Base-by-base conservation (phyloP, 306 rosid genomes). In the Chamaecrista fasciculata region DNA sequence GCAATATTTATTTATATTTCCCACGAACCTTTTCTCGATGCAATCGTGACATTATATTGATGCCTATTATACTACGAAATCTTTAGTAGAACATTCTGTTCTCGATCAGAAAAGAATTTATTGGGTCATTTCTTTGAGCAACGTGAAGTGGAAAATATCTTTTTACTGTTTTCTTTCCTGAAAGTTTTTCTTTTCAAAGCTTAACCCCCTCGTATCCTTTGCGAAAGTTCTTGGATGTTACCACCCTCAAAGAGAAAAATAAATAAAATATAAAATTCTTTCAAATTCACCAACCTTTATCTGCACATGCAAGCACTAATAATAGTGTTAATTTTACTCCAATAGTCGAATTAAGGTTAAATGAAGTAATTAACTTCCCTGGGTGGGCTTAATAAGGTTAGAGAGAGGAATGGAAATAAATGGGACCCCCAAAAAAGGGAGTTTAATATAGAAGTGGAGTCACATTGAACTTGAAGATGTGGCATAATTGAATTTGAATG, bases 191-290 rank as follows among this genome's bases (percentile, higher is more conserved):
- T 37, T 55, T 64, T 11, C 63, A 18, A 64, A 53, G n/a, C n/a
- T n/a, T n/a, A n/a, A n/a, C n/a, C 69, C 69, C 44, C 44, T 4
- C 8, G 15, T 47, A 58, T 76, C 58, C 29, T 71, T 66, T 63
- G 33, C 42, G 49, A 77, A 12, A 20, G 52, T 76, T 76, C 37
- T 0, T 39, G 18, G 40, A 10, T 40, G 7, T 6, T 52, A 69
- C 60, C 60, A 33, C 4, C 33, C n/a, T 14, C 19, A 42, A 66
- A 68, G n/a, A n/a, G n/a, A n/a, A n/a, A n/a, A n/a, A n/a, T n/a
- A n/a, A n/a, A n/a, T n/a, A n/a, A n/a, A n/a, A n/a, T n/a, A n/a
- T n/a, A n/a, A n/a, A n/a, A n/a, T n/a, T n/a, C n/a, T n/a, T n/a
- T n/a, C n/a, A n/a, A n/a, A n/a, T n/a, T n/a, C 10, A 29, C 4